Percentiles rank a stretch among this genome's conserved stretches.
These are phyloP conservation scores for Ogataea salicorniae DNA, from an alignment of 805 yeast species.

Conservation along the genomic window DNA sequence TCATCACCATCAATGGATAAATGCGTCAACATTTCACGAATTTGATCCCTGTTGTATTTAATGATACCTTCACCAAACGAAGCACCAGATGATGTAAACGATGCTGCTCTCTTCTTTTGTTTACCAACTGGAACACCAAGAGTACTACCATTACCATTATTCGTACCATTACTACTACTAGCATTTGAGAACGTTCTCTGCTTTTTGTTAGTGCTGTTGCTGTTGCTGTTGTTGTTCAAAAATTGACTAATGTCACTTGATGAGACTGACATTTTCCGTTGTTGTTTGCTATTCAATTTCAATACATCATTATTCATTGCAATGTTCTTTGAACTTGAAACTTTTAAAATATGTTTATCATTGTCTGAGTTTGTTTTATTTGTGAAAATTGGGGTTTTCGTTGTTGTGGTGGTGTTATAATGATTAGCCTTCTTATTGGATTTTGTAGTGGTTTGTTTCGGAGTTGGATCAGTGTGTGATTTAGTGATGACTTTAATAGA, in stretches of 20 bases:
- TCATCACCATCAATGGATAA: slow-evolving; percentile 16
- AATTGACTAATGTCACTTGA: no score
- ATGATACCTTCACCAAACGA: slow-evolving; percentile 34
- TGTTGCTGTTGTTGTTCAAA: no score
- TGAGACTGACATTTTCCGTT: no score
- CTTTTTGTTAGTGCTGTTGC: not conserved
- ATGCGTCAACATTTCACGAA: slow-evolving; percentile 28
- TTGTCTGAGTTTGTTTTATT: slow-evolving; percentile 7
- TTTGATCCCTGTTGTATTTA: slow-evolving; percentile 29
- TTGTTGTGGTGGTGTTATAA: not conserved
- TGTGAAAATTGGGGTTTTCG: slow-evolving; percentile 22
- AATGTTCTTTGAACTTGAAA: slow-evolving; percentile 14
- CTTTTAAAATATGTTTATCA: slow-evolving; percentile 18
- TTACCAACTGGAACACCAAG: slow-evolving; percentile 1
- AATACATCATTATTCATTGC: not conserved
- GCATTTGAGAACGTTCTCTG: not conserved
- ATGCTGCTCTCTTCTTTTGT: slow-evolving; percentile 16
- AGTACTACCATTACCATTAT: not conserved
- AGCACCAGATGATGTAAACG: slow-evolving; percentile 32
- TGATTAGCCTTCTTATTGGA: not conserved
- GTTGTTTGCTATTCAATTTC: no score
- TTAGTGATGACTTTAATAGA: slow-evolving; percentile 20
- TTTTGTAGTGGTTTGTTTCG: not conserved
- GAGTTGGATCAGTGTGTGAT: slow-evolving; percentile 15
- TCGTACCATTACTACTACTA: no score